phyloP scores from a whole-genome alignment of 2,329 filamentous ascomycete species.

The Colletotrichum scovillei region DNA sequence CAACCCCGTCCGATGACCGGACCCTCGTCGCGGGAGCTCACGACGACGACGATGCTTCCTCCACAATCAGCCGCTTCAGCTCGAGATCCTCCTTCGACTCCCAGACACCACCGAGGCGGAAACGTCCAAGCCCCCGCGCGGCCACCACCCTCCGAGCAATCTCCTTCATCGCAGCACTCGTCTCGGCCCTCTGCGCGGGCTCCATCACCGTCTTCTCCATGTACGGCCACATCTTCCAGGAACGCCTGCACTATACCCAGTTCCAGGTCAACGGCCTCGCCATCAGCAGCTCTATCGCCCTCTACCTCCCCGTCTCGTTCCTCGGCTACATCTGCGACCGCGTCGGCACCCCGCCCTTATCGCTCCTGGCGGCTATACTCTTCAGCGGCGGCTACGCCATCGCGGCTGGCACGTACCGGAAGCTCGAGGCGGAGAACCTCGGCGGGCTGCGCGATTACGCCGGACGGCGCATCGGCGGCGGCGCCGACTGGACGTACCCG shows the following conservation, averaged over 20 bases:
- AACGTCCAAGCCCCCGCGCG: constrained; percentile 27
- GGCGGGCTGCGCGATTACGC: constrained; percentile 34
- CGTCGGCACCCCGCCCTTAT: constrained; percentile 81
- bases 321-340: constrained; percentile 95
- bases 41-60: constrained; percentile 33
- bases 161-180: constrained; percentile 65
- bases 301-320: constrained; percentile 92
- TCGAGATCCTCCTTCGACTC: constrained; percentile 40
- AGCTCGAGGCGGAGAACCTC: constrained; percentile 57
- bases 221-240: constrained; percentile 91
- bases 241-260: constrained; percentile 87
- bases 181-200: constrained; percentile 81
- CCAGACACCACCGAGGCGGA: constrained; percentile 25
- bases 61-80: constrained; percentile 35
- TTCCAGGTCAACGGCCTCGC: constrained; percentile 91
- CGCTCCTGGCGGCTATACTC: constrained; percentile 76
- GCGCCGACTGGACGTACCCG: constrained; percentile 74
- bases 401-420: constrained; percentile 80
- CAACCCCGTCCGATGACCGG: constrained; percentile 20
- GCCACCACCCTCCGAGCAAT: constrained; percentile 52
- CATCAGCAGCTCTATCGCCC: constrained; percentile 85
- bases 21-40: neutral
- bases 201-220: constrained; percentile 94
- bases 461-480: constrained; percentile 46
- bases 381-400: constrained; percentile 87